phyloP scores from a whole-genome alignment of 2,329 filamentous ascomycete genomes.

The Pestalotiopsis sp. region DNA sequence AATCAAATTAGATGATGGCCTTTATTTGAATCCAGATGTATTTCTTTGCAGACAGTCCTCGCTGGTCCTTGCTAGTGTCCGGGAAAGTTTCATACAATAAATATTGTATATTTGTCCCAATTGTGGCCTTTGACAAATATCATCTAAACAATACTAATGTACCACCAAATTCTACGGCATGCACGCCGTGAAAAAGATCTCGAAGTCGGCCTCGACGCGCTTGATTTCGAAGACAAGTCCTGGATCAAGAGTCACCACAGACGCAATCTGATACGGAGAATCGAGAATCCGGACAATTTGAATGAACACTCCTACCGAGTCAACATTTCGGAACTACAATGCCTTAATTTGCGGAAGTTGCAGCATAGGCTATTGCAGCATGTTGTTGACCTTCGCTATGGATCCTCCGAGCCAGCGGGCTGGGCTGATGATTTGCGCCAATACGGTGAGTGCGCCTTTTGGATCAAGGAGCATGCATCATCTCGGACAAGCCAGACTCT shows the following conservation, averaged over 20 bases:
- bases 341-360: constrained; percentile 17
- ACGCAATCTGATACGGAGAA: background rate
- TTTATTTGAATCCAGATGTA: too few relatives aligned
- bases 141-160: too few relatives aligned
- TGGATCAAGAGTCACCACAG: background rate
- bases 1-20: too few relatives aligned
- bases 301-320: constrained; percentile 10
- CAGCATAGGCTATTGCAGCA: constrained; percentile 17
- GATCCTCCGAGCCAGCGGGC: background rate
- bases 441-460: background rate
- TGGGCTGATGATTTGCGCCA: constrained; percentile 13
- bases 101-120: too few relatives aligned
- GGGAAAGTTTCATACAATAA: too few relatives aligned
- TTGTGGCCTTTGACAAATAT: too few relatives aligned
- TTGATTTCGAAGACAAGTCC: background rate
- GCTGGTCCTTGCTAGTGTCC: too few relatives aligned
- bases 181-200: background rate
- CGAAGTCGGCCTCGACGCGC: background rate
- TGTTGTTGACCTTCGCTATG: background rate
- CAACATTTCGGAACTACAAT: constrained; percentile 19
- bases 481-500: background rate
- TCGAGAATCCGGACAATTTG: background rate
- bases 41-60: too few relatives aligned
- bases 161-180: too few relatives aligned
- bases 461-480: background rate